These are phyloP conservation scores for Lachancea sp. DNA, from an alignment of 805 yeast genomes.

Conservation along the genomic window DNA sequence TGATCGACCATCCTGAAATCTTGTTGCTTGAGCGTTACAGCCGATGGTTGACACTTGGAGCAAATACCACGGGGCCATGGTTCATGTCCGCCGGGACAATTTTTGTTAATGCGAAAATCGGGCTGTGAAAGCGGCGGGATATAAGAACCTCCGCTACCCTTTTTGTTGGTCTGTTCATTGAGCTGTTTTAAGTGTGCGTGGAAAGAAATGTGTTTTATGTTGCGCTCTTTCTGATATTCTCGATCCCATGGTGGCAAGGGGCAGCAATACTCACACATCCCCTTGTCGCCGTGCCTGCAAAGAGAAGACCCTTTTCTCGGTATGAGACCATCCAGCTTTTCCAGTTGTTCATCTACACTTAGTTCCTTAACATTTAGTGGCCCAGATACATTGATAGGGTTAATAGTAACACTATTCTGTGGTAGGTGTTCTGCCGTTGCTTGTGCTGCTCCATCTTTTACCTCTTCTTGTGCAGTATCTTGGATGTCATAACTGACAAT, in stretches of 20 bases:
- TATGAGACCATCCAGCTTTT: conserved; percentile 65
- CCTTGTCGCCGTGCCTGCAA: conserved; percentile 85
- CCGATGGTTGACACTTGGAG: conserved; percentile 93
- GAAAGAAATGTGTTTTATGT: conserved; percentile 81
- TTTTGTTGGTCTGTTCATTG: conserved; percentile 59
- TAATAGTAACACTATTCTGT: background rate
- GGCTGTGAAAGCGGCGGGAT: conserved; percentile 76
- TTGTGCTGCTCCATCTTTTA: conserved; percentile 6
- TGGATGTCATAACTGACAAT: conserved; percentile 35
- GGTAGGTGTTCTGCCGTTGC: conserved; percentile 12
- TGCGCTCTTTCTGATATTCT: conserved; percentile 62
- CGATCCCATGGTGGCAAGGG: conserved; percentile 95
- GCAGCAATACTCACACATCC: conserved; percentile 97
- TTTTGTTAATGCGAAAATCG: conserved; percentile 50
- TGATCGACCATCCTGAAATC: conserved; percentile 94
- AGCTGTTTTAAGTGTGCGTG: conserved; percentile 75
- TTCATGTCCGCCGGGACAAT: conserved; percentile 75
- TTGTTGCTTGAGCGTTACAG: conserved; percentile 87
- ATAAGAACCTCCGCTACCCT: conserved; percentile 54
- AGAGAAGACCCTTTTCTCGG: conserved; percentile 51
- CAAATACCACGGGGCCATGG: conserved; percentile 96
- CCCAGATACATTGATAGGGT: background rate
- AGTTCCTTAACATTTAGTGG: conserved; percentile 42
- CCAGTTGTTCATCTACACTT: conserved; percentile 60
- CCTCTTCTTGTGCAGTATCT: background rate